Evolutionary conservation across 768 basidiomycete species (phyloP).

Genomic region (Russula abietina): DNA sequence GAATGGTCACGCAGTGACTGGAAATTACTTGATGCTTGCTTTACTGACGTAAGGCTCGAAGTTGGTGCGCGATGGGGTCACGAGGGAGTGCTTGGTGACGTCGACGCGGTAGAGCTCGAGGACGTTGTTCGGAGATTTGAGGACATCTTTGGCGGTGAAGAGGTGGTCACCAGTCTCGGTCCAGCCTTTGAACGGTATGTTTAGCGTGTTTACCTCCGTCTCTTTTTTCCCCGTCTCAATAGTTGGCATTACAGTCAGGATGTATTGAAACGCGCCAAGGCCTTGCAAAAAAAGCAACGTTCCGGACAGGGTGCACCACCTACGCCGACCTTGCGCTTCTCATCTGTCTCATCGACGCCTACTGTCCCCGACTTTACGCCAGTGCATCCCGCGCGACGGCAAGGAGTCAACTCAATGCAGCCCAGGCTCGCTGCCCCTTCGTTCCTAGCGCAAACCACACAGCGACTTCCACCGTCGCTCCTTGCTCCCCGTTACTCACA

Average conservation of each 20-base stretch:
- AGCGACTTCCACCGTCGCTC: conserved; percentile 37
- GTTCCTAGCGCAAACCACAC: conserved; percentile 32
- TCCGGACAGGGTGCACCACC: conserved; percentile 52
- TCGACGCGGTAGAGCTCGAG: conserved; percentile 47
- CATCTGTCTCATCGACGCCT: conserved; percentile 30
- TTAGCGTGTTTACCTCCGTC: neutral
- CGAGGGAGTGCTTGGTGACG: conserved; percentile 41
- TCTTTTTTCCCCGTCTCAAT: neutral
- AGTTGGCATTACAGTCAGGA: conserved; percentile 38
- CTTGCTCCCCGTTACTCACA: conserved; percentile 54
- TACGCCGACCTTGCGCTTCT: conserved; percentile 38
- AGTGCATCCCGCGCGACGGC: conserved; percentile 28
- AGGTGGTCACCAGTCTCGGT: conserved; percentile 38
- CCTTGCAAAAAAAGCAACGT: conserved; percentile 56
- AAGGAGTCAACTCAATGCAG: conserved; percentile 22
- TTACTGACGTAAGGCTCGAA: conserved; percentile 62
- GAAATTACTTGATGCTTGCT: conserved; percentile 73
- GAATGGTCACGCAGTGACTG: conserved; percentile 74
- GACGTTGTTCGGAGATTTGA: conserved; percentile 59
- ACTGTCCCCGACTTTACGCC: conserved; percentile 53
- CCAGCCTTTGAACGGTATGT: conserved; percentile 54
- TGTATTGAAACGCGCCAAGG: conserved; percentile 45
- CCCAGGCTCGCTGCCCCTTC: conserved; percentile 29
- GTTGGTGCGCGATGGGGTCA: conserved; percentile 34
- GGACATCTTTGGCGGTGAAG: conserved; percentile 42